A percentile compares a stretch with the other conserved stretches of the same genome.
These are phyloP conservation scores for Fennellomyces sp. DNA, from an alignment of 371 early-diverging fungal species.

Conservation along the genomic window DNA sequence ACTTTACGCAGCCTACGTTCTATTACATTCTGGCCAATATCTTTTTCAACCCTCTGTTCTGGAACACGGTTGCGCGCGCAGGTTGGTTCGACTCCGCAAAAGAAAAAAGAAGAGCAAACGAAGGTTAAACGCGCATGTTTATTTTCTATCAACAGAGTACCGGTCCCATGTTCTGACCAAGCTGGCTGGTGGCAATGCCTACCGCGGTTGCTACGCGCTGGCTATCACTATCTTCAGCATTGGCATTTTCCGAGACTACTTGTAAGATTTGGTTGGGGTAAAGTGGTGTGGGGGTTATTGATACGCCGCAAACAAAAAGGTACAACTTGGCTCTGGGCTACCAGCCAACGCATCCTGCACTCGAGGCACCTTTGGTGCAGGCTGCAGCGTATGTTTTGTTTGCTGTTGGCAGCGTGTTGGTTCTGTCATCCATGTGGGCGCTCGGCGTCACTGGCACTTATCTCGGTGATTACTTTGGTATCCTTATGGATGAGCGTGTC, in stretches of 20 bases:
- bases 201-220: constrained; percentile 79
- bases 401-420: constrained; percentile 73
- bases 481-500: constrained; percentile 85
- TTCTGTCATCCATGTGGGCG: constrained; percentile 84
- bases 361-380: constrained; percentile 50
- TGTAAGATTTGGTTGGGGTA: constrained; percentile 53
- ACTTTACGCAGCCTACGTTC: constrained; percentile 69
- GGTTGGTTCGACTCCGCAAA: too few species aligned
- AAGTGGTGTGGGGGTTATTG: not conserved
- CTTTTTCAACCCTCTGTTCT: constrained; percentile 87
- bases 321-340: constrained; percentile 68
- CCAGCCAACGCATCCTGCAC: constrained; percentile 64
- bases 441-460: constrained; percentile 93
- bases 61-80: constrained; percentile 88
- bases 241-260: constrained; percentile 81
- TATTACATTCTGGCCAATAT: constrained; percentile 72
- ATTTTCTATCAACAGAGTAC: constrained; percentile 62
- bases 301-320: constrained; percentile 24
- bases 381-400: constrained; percentile 58
- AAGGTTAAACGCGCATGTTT: not conserved
- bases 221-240: constrained; percentile 82
- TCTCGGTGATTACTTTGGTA: constrained; percentile 93
- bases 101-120: too few species aligned
- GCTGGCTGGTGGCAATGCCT: constrained; percentile 69
- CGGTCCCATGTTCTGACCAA: constrained; percentile 70